Evolutionary conservation across 805 yeast genomes (phyloP), one percentile per base, ranked within the genome.

Genomic region (Metschnikowia noctiluminum): DNA sequence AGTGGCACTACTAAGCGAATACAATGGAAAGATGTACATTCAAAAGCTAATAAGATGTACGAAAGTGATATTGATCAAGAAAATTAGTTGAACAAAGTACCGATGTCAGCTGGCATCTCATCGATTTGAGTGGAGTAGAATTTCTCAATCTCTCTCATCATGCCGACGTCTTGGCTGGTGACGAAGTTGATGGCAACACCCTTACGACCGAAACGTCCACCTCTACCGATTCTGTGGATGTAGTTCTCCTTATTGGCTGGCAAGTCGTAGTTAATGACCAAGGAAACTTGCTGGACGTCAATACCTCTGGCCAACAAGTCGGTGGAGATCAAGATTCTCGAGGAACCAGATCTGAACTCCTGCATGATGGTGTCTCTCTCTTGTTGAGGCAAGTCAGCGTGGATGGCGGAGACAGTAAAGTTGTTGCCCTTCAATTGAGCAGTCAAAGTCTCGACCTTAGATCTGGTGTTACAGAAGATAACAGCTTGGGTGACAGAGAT

Each of bases 271-370:
- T 92, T 92, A 64, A 92, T 89, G 52, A 92, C 99, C 58, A 92
- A 73, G 11, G 97, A 91, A 42, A 92, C 97, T 68, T 92, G 98
- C 76, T 92, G 99, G 52, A 92, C 98, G 71, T 92, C 99, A 58
- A 92, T 94, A 66, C 99, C 99, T 73, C 99, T 81, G 43, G 99
- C 99, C 85, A 92, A 87, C 62, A 94, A 87, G 72, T 94, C 99
- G 38, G 99, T 94, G 58, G 97, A 86, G 65, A 94, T 94, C 67
- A 94, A 77, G 43, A 94, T 92, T 67, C 99, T 81, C 46, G 97
- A 88, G 58, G 87, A 82, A 51, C 99, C 99, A 51, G 86, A 77
- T 70, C 99, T 80, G 82, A 94, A 94, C 70, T 91, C 97, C 68
- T 83, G 82, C 99, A 94, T 94, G 61, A 94, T 88, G 61, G 81